Conservation (phyloP, 106 monocot genomes). For the Allium cepa region DNA sequence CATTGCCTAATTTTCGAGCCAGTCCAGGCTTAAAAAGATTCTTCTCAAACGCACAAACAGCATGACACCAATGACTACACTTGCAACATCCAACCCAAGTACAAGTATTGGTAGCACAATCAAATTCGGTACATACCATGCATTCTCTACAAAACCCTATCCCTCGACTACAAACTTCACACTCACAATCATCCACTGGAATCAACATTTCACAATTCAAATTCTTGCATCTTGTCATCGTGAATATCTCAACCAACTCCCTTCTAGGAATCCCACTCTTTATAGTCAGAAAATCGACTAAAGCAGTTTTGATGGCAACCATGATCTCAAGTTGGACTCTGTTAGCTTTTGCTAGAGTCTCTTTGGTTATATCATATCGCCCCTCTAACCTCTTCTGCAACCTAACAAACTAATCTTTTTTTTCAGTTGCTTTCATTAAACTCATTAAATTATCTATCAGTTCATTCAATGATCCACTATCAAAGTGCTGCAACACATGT, state of each 20-base stretch:
- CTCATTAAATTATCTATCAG: constrained; percentile 34
- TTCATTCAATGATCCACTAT: constrained; percentile 27
- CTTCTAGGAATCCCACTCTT: constrained; percentile 36
- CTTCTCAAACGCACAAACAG: constrained; percentile 63
- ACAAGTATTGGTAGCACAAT: constrained; percentile 87
- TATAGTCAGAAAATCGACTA: constrained; percentile 26
- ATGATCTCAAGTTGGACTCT: constrained; percentile 71
- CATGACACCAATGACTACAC: constrained; percentile 97
- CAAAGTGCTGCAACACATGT: constrained; percentile 32
- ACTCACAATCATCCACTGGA: constrained; percentile 89
- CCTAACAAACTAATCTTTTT: constrained; percentile 44
- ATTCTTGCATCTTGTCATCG: constrained; percentile 56
- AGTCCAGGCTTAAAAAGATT: constrained; percentile 70
- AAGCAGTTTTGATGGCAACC: constrained; percentile 71
- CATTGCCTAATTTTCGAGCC: constrained; percentile 39
- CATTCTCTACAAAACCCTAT: constrained; percentile 91
- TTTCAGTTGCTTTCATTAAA: constrained; percentile 21
- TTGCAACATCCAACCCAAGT: constrained; percentile 94
- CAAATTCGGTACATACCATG: constrained; percentile 73
- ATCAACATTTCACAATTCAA: constrained; percentile 49
- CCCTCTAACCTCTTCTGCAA: constrained; percentile 61
- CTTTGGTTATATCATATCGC: constrained; percentile 62
- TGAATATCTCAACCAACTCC: constrained; percentile 77
- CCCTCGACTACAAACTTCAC: constrained; percentile 64
- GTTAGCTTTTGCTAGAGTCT: constrained; percentile 46